Evolutionary conservation across 2,329 filamentous ascomycete genomes (phyloP).

Genomic region (Tolypocladium album): DNA sequence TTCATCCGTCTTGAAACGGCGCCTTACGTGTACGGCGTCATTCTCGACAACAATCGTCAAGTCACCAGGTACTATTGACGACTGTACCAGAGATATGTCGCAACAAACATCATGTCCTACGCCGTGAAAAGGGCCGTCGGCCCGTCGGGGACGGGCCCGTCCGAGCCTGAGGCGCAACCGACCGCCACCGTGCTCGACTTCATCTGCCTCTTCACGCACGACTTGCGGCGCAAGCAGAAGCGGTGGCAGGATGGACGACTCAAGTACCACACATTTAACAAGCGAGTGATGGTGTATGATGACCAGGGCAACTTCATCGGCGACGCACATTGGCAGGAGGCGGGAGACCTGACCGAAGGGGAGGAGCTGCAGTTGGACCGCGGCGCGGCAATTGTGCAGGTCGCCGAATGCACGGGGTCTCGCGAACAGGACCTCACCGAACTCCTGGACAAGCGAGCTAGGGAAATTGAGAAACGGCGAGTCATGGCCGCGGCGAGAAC

Average conservation of each 20-base stretch:
- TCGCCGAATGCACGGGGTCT: slow-evolving; percentile 62
- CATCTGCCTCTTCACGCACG: slow-evolving; percentile 77
- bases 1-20: neutral
- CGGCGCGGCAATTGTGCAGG: slow-evolving; percentile 67
- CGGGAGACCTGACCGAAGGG: slow-evolving; percentile 61
- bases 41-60: neutral
- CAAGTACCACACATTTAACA: slow-evolving; percentile 85
- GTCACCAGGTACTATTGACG: neutral
- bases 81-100: neutral
- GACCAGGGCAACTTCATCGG: slow-evolving; percentile 70
- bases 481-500: slow-evolving; percentile 30
- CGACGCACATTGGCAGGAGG: slow-evolving; percentile 70
- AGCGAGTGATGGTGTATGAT: slow-evolving; percentile 83
- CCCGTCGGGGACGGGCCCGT: neutral
- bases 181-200: slow-evolving; percentile 73
- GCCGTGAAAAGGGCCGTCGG: slow-evolving; percentile 5
- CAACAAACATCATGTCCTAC: slow-evolving; percentile 9
- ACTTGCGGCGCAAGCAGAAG: slow-evolving; percentile 78
- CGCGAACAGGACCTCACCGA: slow-evolving; percentile 69
- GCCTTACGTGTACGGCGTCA: neutral
- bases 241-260: slow-evolving; percentile 88
- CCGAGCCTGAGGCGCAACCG: slow-evolving; percentile 1
- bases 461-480: slow-evolving; percentile 41
- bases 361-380: slow-evolving; percentile 74
- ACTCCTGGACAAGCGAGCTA: slow-evolving; percentile 58